Conservation (phyloP, 441 rosid species). For the Biscutella laevigata region DNA sequence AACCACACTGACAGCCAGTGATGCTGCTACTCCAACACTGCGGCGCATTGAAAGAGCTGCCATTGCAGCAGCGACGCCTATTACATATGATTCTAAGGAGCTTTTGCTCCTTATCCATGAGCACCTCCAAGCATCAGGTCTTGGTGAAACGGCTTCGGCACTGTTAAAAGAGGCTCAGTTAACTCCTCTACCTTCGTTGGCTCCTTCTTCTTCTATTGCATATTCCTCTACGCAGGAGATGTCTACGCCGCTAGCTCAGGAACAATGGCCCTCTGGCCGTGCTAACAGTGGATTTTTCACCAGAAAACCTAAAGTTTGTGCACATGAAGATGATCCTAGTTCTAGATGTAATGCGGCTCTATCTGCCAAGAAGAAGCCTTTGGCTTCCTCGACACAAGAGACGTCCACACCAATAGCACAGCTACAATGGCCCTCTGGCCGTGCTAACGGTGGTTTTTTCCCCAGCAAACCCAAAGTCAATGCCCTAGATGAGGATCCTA, state of each 20-base stretch:
- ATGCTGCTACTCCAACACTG: constrained; percentile 90
- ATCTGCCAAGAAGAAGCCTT: constrained; percentile 58
- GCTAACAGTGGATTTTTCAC: constrained; percentile 57
- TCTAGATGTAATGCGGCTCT: constrained; percentile 35
- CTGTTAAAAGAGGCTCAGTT: constrained; percentile 89
- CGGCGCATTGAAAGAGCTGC: constrained; percentile 98
- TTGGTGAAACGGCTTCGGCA: constrained; percentile 52
- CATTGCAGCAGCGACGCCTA: constrained; percentile 96
- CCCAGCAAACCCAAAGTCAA: constrained; percentile 41
- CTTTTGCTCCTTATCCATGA: constrained; percentile 90
- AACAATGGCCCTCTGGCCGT: constrained; percentile 92
- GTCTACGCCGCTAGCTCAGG: constrained; percentile 38
- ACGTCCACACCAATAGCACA: constrained; percentile 40
- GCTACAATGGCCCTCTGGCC: constrained; percentile 85
- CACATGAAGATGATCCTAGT: constrained; percentile 35
- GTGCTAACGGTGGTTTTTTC: constrained; percentile 51
- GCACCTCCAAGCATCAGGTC: constrained; percentile 92
- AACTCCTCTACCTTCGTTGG: constrained; percentile 64
- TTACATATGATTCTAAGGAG: constrained; percentile 96
- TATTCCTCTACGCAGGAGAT: constrained; percentile 53
- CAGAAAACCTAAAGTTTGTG: constrained; percentile 39
- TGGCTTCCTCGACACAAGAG: constrained; percentile 62
- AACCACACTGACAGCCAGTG: constrained; percentile 86
- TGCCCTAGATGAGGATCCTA: constrained; percentile 39
- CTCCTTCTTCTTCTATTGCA: constrained; percentile 56